phyloP scores from a whole-genome alignment of 2,329 filamentous ascomycete species.

The Chaetomium olivaceum region DNA sequence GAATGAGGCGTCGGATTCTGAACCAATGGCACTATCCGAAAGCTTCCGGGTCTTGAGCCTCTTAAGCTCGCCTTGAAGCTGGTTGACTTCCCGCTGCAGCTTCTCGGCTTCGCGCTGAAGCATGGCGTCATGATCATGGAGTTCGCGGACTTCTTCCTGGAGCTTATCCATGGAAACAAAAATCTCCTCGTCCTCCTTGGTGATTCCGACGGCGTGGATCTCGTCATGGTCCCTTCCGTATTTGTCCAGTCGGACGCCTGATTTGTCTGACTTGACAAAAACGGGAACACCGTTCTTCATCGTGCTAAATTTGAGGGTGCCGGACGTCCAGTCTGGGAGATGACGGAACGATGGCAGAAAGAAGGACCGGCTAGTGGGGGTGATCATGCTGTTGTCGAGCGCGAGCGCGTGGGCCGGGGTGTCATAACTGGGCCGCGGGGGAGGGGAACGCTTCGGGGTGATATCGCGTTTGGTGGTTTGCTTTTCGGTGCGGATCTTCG shows the following conservation, averaged over 20 bases:
- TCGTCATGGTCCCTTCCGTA: slow-evolving; percentile 47
- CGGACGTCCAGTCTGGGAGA: slow-evolving; percentile 59
- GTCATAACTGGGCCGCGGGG: slow-evolving; percentile 12
- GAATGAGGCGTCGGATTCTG: slow-evolving; percentile 46
- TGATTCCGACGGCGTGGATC: slow-evolving; percentile 52
- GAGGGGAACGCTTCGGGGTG: slow-evolving; percentile 23
- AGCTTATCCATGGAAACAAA: slow-evolving; percentile 65
- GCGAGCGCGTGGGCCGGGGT: slow-evolving; percentile 16
- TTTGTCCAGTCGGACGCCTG: slow-evolving; percentile 46
- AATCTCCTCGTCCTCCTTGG: slow-evolving; percentile 57
- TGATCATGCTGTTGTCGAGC: slow-evolving; percentile 34
- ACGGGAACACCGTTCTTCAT: slow-evolving; percentile 56
- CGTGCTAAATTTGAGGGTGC: slow-evolving; percentile 53
- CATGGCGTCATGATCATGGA: slow-evolving; percentile 58
- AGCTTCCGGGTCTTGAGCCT: slow-evolving; percentile 45
- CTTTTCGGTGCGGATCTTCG: slow-evolving; percentile 34
- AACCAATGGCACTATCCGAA: slow-evolving; percentile 45
- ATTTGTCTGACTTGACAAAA: slow-evolving; percentile 56
- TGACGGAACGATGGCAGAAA: slow-evolving; percentile 56
- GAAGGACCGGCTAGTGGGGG: slow-evolving; percentile 53
- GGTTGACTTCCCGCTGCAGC: slow-evolving; percentile 53
- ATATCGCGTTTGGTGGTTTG: slow-evolving; percentile 24
- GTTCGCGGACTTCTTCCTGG: slow-evolving; percentile 56
- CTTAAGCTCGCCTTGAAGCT: slow-evolving; percentile 51
- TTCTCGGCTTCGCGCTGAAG: slow-evolving; percentile 56